Evolutionary conservation across 2,329 filamentous ascomycete species (phyloP).

Genomic region (Elsinoe australis): DNA sequence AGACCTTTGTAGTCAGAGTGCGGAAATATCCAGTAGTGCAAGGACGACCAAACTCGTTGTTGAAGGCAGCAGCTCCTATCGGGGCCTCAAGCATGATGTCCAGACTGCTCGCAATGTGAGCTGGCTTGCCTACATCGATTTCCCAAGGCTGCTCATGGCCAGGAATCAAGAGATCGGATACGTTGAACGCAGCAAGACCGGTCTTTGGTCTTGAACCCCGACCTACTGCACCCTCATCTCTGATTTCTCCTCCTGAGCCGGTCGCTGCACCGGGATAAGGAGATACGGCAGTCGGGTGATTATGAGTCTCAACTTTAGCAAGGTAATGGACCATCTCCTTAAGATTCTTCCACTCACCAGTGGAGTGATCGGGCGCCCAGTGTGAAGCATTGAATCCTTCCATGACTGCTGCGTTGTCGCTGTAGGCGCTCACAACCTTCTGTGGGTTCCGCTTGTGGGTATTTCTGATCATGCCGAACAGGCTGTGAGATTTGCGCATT

Average conservation of each 20-base stretch:
- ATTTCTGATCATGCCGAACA: constrained; percentile 95
- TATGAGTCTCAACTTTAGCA: constrained; percentile 95
- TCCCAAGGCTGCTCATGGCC: constrained; percentile 82
- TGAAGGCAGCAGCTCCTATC: constrained; percentile 89
- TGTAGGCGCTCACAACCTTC: constrained; percentile 90
- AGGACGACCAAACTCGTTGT: constrained; percentile 94
- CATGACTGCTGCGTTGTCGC: constrained; percentile 93
- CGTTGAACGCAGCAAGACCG: constrained; percentile 85
- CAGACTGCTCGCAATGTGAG: constrained; percentile 84
- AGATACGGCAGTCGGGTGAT: constrained; percentile 92
- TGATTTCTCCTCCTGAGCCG: constrained; percentile 88
- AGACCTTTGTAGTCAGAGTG: constrained; percentile 68
- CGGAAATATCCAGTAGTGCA: constrained; percentile 85
- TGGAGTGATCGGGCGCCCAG: constrained; percentile 82
- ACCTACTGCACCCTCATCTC: constrained; percentile 91
- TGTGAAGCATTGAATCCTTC: constrained; percentile 63
- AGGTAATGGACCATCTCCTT: constrained; percentile 83
- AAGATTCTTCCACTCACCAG: constrained; percentile 77
- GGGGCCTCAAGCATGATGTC: constrained; percentile 98
- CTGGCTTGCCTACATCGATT: constrained; percentile 76
- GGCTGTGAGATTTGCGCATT: constrained; percentile 64
- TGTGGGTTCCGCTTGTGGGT: constrained; percentile 73
- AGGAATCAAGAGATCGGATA: constrained; percentile 88
- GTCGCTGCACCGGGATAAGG: constrained; percentile 90
- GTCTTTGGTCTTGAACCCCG: constrained; percentile 89